Conservation (phyloP, 73 alveolate genomes). For the Urostyla sp. region DNA sequence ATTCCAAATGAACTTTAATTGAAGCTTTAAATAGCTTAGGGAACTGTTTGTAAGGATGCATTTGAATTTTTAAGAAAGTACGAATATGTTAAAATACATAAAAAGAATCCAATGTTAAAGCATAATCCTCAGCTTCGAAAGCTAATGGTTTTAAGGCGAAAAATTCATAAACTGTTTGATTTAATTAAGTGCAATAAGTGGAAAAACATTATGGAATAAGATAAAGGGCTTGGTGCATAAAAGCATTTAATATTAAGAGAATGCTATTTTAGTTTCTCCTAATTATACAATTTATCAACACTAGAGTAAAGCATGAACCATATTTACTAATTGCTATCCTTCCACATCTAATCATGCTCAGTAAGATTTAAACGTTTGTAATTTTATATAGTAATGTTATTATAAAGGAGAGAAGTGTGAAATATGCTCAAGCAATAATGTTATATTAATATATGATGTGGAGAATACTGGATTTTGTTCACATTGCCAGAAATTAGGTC, state of each 20-base stretch:
- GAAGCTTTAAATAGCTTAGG: background rate
- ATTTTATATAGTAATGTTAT: background rate
- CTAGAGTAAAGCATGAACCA: background rate
- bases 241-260: slow-evolving; percentile 1
- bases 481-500: background rate
- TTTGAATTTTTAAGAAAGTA: background rate
- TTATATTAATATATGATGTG: background rate
- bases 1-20: background rate
- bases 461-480: background rate
- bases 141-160: slow-evolving; percentile 1
- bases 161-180: background rate
- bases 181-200: slow-evolving; percentile 15
- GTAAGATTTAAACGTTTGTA: background rate
- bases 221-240: background rate
- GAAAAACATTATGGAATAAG: background rate
- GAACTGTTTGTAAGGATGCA: background rate
- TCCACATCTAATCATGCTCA: background rate
- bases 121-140: background rate
- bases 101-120: slow-evolving; percentile 9
- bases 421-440: slow-evolving; percentile 11
- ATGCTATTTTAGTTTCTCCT: background rate
- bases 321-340: background rate
- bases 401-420: slow-evolving; percentile 15
- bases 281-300: background rate
- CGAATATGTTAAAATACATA: background rate